Evolutionary conservation across 257 asterid species (phyloP).

Genomic region (Penstemon eatonii): DNA sequence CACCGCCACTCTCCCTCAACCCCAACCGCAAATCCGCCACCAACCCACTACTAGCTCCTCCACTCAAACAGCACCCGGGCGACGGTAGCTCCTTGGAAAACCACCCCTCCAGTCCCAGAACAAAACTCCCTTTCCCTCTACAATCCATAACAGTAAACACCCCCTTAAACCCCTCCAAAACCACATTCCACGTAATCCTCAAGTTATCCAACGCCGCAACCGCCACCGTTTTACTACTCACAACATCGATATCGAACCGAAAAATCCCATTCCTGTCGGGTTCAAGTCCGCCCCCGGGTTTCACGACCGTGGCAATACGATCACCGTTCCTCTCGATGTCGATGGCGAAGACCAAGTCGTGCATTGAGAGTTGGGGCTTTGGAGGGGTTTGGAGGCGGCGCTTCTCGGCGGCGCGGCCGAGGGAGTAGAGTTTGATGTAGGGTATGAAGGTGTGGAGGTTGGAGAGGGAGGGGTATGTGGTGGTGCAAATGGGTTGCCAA

Average conservation of each 20-base stretch:
- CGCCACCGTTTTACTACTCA: conserved; percentile 2
- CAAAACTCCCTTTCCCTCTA: conserved; percentile 61
- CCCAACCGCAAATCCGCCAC: conserved; percentile 81
- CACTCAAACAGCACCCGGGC: conserved; percentile 57
- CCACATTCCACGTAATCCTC: conserved; percentile 67
- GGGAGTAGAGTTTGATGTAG: conserved; percentile 51
- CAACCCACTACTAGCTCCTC: conserved; percentile 58
- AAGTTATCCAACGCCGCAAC: conserved; percentile 36
- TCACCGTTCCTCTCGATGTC: conserved; percentile 37
- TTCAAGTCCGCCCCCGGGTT: conserved; percentile 39
- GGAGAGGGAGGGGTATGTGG: conserved; percentile 61
- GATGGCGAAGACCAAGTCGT: conserved; percentile 45
- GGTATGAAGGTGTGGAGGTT: conserved; percentile 41
- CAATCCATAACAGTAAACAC: conserved; percentile 75
- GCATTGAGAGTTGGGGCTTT: conserved; percentile 50
- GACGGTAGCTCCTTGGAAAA: conserved; percentile 78
- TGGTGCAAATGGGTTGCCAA: conserved; percentile 67
- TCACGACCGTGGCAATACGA: conserved; percentile 27
- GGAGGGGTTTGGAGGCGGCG: conserved; percentile 47
- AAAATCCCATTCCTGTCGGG: conserved; percentile 40
- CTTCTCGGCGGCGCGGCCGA: conserved; percentile 50
- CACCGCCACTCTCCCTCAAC: conserved; percentile 38
- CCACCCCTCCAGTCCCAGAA: conserved; percentile 88
- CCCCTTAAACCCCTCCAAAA: conserved; percentile 53
- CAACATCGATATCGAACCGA: conserved; percentile 52